Evolutionary conservation across 2,329 filamentous ascomycete species (phyloP).

Genomic region (Ophiobolus disseminans): DNA sequence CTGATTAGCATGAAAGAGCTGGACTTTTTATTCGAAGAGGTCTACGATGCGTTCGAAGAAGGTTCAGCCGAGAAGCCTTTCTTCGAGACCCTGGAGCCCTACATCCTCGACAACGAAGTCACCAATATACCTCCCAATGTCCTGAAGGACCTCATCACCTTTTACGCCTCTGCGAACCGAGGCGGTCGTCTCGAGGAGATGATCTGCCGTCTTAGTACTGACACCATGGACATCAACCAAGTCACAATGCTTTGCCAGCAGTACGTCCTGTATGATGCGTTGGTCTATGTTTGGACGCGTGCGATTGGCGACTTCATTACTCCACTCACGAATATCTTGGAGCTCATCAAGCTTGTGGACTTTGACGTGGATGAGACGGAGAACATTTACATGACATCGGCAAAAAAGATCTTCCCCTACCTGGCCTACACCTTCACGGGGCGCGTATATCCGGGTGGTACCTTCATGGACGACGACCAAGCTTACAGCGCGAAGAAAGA

Average conservation of each 20-base stretch:
- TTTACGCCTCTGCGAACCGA: conserved; percentile 78
- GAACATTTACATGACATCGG: conserved; percentile 71
- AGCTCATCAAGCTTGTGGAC: conserved; percentile 64
- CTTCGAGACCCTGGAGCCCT: conserved; percentile 85
- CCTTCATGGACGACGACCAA: conserved; percentile 73
- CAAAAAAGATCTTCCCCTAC: conserved; percentile 92
- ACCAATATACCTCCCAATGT: conserved; percentile 78
- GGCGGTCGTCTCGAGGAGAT: conserved; percentile 87
- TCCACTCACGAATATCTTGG: conserved; percentile 82
- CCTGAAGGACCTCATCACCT: conserved; percentile 82
- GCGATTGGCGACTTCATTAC: conserved; percentile 89
- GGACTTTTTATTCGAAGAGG: conserved; percentile 88
- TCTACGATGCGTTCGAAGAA: conserved; percentile 90
- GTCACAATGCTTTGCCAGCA: conserved; percentile 90
- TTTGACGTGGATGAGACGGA: conserved; percentile 65
- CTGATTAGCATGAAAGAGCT: conserved; percentile 78
- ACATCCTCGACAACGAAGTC: conserved; percentile 81
- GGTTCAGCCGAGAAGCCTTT: conserved; percentile 76
- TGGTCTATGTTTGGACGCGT: conserved; percentile 97
- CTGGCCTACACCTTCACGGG: conserved; percentile 90
- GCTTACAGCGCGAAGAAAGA: conserved; percentile 82
- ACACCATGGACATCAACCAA: conserved; percentile 92
- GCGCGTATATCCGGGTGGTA: conserved; percentile 87
- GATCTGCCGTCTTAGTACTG: conserved; percentile 89
- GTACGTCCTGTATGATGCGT: conserved; percentile 89